These are phyloP conservation scores for Xylaria grammica DNA, from an alignment of 495 filamentous ascomycete species.

Conservation along the genomic window DNA sequence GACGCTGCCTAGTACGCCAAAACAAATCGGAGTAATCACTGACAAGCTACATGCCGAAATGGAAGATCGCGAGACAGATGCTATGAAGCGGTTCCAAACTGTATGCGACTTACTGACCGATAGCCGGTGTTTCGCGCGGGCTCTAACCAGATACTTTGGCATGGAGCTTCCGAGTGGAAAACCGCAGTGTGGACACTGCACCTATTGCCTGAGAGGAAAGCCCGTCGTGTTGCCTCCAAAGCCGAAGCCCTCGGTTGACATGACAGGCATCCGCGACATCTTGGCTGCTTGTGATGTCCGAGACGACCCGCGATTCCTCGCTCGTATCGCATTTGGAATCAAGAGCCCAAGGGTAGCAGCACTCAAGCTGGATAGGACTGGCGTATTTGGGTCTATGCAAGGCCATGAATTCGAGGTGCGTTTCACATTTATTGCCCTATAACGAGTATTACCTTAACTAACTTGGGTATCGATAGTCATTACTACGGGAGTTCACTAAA, in stretches of 20 bases:
- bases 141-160: constrained; percentile 61
- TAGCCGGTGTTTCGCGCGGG: constrained; percentile 49
- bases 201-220: constrained; percentile 52
- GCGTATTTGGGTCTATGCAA: constrained; percentile 56
- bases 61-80: constrained; percentile 53
- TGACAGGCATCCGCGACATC: constrained; percentile 41
- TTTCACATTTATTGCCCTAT: neutral
- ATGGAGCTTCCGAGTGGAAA: constrained; percentile 49
- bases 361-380: constrained; percentile 47
- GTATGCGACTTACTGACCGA: constrained; percentile 58
- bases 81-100: constrained; percentile 49
- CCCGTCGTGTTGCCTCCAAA: constrained; percentile 40
- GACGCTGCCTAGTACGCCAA: constrained; percentile 44
- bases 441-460: neutral
- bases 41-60: constrained; percentile 54
- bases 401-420: constrained; percentile 55
- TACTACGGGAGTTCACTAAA: constrained; percentile 36
- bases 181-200: constrained; percentile 57
- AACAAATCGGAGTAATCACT: constrained; percentile 45
- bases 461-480: constrained; percentile 26
- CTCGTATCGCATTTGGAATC: constrained; percentile 63
- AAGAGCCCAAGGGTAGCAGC: constrained; percentile 53
- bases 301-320: constrained; percentile 62
- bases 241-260: constrained; percentile 38
- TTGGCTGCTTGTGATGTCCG: constrained; percentile 44